A percentile compares a stretch with the other conserved stretches of the same genome.
These are phyloP conservation scores for Rhodofomes roseus DNA, from an alignment of 1,284 basidiomycete genomes.

Conservation along the genomic window DNA sequence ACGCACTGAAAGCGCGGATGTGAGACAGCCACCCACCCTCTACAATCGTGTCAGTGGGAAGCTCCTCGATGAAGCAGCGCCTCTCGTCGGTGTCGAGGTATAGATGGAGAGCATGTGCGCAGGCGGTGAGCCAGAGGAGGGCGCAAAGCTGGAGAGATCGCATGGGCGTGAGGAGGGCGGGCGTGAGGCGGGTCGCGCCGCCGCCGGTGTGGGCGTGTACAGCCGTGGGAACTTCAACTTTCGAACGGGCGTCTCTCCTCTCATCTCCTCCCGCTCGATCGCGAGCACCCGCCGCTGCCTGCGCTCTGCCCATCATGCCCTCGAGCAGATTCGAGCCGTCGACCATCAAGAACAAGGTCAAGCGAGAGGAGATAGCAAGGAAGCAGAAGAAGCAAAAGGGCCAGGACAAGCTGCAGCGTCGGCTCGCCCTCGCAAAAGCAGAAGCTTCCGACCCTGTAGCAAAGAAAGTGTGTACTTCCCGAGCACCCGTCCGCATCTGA, in stretches of 20 bases:
- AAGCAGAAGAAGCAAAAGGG: constrained; percentile 80
- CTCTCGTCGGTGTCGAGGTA: constrained; percentile 91
- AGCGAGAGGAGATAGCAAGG: constrained; percentile 71
- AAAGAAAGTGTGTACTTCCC: constrained; percentile 56
- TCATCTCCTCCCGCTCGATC: no score
- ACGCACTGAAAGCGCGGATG: not conserved
- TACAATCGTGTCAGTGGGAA: constrained; percentile 95
- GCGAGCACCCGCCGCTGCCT: no score
- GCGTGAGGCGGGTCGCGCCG: constrained; percentile 13
- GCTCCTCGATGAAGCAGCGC: constrained; percentile 95
- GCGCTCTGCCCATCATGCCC: constrained; percentile 37
- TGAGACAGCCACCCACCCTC: constrained; percentile 62
- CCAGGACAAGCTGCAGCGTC: constrained; percentile 77
- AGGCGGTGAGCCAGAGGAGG: constrained; percentile 37
- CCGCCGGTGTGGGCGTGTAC: constrained; percentile 16
- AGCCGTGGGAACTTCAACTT: constrained; percentile 21
- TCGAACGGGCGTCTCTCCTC: constrained; percentile 12
- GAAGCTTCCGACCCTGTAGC: constrained; percentile 68
- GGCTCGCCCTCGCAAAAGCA: constrained; percentile 70
- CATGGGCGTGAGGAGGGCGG: constrained; percentile 19
- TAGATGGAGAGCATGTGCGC: constrained; percentile 77
- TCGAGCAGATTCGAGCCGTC: constrained; percentile 58
- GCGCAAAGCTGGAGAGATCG: constrained; percentile 34
- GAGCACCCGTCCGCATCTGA: not conserved
- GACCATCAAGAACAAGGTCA: constrained; percentile 79